Conservation (phyloP, 441 rosid species). For the Erodium moschatum region DNA sequence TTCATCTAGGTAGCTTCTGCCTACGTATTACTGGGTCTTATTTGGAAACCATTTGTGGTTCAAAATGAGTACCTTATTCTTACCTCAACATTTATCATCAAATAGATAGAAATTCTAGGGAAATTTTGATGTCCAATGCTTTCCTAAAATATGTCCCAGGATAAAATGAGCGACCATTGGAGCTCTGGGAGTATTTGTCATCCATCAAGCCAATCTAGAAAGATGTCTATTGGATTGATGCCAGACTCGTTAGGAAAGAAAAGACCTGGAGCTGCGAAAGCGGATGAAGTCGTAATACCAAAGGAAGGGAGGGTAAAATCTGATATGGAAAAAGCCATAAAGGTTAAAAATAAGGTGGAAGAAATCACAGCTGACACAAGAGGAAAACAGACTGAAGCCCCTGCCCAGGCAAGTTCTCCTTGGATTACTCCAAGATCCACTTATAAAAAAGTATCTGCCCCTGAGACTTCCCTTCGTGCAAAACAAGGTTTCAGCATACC, state of each 20-base stretch:
- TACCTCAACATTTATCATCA: too few species aligned
- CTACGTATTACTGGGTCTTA: neutral
- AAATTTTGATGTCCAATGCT: neutral
- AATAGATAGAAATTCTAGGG: neutral
- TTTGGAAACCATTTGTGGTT: neutral
- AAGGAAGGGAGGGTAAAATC: conserved; percentile 22
- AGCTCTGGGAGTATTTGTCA: conserved; percentile 46
- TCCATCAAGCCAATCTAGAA: conserved; percentile 64
- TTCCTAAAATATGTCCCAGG: conserved; percentile 34
- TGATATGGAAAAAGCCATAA: conserved; percentile 23
- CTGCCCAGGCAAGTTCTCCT: conserved; percentile 37
- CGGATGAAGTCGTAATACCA: conserved; percentile 2
- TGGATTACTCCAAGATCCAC: conserved; percentile 46
- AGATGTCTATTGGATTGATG: conserved; percentile 69
- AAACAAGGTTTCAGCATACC: conserved; percentile 31
- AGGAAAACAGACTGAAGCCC: conserved; percentile 30
- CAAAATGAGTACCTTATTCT: too few species aligned
- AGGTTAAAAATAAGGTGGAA: conserved; percentile 23
- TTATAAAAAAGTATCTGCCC: conserved; percentile 28
- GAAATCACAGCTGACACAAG: conserved; percentile 25
- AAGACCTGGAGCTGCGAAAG: conserved; percentile 4
- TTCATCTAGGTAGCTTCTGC: neutral
- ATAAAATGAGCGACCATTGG: conserved; percentile 39
- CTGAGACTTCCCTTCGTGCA: conserved; percentile 25
- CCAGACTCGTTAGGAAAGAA: conserved; percentile 32